Base-by-base conservation (phyloP, 2,329 filamentous ascomycete genomes). In the Neophaeococcomyces aloes region DNA sequence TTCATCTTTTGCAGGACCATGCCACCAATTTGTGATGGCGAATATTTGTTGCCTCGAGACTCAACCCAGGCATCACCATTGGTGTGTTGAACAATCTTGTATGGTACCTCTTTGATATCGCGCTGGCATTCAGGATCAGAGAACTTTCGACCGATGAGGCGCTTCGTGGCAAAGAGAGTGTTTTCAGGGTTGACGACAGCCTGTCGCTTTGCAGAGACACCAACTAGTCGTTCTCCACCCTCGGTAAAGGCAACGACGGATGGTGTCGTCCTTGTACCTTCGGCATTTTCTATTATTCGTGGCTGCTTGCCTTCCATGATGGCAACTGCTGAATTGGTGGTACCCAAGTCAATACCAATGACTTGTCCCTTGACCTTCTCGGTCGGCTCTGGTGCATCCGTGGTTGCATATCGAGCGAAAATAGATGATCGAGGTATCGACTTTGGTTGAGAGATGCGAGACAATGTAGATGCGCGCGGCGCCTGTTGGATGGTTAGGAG, bases 1-100 rank as follows among this genome's bases (percentile, higher is more conserved):
- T 94, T 95, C 89, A 95, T 95, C 79, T 96, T 95, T 68, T 87
- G 82, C 59, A 96, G 78, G 55, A 95, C 76, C 68, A 95, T 94
- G 62, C 88, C 89, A 77, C 89, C 89, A 53, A 96, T 86, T 69
- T 96, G 89, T n/a, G 88, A 94, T 46, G 89, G 89, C 54, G 88
- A 95, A 76, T 95, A 95, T 68, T 88, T 94, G 70, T 95, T 80
- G 62, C 81, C 87, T 57, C 87, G 86, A 57, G 88, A 85, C 68
- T 88, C 79, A 52, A 96, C 83, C 89, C 89, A 95, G 51, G 89
- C 89, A 63, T 95, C 89, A 57, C 89, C 89, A 65, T 95, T 95
- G 71, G 72, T 79, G 79, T 95, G 89, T 72, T 94, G 87, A 48
- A 94, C 82, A 57, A 96, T 95, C 79, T 94, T 95, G 79, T 94